phyloP scores from a whole-genome alignment of 2,329 filamentous ascomycete genomes.

The Colletotrichum phormii region DNA sequence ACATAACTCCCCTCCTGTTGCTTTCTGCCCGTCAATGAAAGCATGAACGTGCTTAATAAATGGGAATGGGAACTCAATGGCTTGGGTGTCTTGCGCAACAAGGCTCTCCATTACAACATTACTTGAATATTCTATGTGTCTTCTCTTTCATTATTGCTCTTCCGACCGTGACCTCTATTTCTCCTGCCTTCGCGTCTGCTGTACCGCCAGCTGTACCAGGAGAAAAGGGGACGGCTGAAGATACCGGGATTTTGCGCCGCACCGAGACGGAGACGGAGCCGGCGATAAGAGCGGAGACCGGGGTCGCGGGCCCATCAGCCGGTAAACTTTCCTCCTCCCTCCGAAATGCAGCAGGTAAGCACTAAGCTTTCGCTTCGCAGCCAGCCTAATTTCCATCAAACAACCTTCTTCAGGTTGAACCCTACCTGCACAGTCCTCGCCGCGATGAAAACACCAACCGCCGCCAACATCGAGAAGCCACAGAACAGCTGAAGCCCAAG shows the following conservation, averaged over 20 bases:
- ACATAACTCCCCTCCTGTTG: too few relatives aligned
- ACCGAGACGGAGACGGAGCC: not conserved
- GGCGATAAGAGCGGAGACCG: not conserved
- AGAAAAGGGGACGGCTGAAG: not conserved
- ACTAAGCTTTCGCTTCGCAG: not conserved
- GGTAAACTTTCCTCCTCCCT: too few relatives aligned
- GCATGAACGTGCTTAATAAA: too few relatives aligned
- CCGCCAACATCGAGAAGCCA: conserved; percentile 60
- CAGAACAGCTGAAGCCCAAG: conserved; percentile 74
- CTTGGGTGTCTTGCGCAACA: not conserved
- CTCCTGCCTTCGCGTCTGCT: not conserved
- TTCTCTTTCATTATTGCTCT: not conserved
- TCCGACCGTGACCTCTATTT: not conserved
- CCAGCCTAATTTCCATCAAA: not conserved
- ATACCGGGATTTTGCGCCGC: not conserved
- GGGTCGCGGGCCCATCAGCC: not conserved
- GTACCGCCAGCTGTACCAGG: not conserved
- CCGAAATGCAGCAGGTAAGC: too few relatives aligned
- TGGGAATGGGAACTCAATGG: not conserved
- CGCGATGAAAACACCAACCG: conserved; percentile 42
- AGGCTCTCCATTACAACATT: not conserved
- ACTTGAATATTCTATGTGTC: not conserved
- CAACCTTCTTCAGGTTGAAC: conserved; percentile 47
- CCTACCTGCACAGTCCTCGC: conserved; percentile 51
- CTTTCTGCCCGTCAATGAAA: too few relatives aligned